A percentile compares a stretch with the other conserved stretches of the same genome.
Evolutionary conservation across 108 stramenopile species (phyloP).

Genomic region (Conticribra weissflogii): DNA sequence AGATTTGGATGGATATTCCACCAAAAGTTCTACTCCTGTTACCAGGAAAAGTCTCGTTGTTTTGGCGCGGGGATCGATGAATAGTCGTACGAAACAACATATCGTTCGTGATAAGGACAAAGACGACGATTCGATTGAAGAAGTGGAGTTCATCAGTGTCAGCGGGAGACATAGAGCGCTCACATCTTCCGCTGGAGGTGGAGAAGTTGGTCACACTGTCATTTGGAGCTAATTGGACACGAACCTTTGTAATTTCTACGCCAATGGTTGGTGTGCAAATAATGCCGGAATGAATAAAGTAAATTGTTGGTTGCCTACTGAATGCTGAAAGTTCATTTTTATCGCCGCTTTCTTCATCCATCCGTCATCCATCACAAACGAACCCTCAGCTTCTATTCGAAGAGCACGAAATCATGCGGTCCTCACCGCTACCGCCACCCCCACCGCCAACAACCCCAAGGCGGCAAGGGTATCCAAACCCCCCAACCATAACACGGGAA

Average conservation of each 20-base stretch:
- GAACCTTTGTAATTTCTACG: background rate
- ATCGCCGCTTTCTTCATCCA: too few species aligned
- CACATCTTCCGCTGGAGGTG: background rate
- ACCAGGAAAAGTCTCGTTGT: background rate
- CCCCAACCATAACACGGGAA: background rate
- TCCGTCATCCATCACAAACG: constrained; percentile 41
- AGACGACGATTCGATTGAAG: background rate
- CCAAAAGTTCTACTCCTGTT: too few species aligned
- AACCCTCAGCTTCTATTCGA: constrained; percentile 28
- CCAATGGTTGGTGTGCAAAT: background rate
- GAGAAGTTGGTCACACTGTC: background rate
- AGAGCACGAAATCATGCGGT: constrained; percentile 24
- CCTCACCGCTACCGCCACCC: background rate
- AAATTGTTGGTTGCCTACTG: too few species aligned
- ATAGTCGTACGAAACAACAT: background rate
- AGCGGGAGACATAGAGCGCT: background rate
- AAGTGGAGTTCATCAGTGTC: background rate
- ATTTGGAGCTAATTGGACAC: background rate
- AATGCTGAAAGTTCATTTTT: too few species aligned
- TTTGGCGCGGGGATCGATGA: background rate
- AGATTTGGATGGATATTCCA: too few species aligned
- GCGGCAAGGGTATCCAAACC: background rate
- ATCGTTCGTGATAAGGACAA: background rate
- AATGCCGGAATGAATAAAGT: too few species aligned
- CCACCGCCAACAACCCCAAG: background rate